Evolutionary conservation across 2,329 filamentous ascomycete genomes (phyloP).

Genomic region (Exophiala oligosperma): DNA sequence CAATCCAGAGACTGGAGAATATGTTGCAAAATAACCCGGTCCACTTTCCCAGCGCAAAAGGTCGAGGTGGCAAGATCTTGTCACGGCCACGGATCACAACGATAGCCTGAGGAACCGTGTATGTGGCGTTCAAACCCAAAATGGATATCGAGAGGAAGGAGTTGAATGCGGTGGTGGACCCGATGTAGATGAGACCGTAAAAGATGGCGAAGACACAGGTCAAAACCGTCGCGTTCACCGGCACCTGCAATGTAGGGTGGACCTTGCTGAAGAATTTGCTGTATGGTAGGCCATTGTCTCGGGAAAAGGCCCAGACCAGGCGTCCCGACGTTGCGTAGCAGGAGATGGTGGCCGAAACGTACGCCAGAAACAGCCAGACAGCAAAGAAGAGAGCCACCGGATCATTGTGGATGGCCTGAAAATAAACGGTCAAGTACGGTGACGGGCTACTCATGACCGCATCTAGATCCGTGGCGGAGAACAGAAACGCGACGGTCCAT

Average conservation of each 20-base stretch:
- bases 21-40: slow-evolving; percentile 35
- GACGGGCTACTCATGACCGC: slow-evolving; percentile 20
- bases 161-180: slow-evolving; percentile 37
- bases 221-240: slow-evolving; percentile 39
- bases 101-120: slow-evolving; percentile 39
- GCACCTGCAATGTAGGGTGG: slow-evolving; percentile 34
- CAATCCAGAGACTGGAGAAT: slow-evolving; percentile 32
- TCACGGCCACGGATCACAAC: slow-evolving; percentile 8
- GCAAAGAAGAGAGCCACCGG: slow-evolving; percentile 22
- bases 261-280: slow-evolving; percentile 40
- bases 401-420: slow-evolving; percentile 22
- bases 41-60: slow-evolving; percentile 24
- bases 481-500: slow-evolving; percentile 25
- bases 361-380: slow-evolving; percentile 36
- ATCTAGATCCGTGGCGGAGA: slow-evolving; percentile 19
- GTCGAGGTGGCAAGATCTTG: slow-evolving; percentile 9
- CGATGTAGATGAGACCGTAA: slow-evolving; percentile 42
- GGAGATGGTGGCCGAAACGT: slow-evolving; percentile 47
- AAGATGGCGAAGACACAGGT: slow-evolving; percentile 34
- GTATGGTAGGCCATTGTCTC: slow-evolving; percentile 50
- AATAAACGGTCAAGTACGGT: slow-evolving; percentile 24
- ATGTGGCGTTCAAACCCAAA: slow-evolving; percentile 39
- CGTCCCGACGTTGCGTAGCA: slow-evolving; percentile 54
- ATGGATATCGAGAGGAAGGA: slow-evolving; percentile 42
- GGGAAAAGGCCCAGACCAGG: slow-evolving; percentile 54